These are phyloP conservation scores for Rhodotorula sp. DNA, from an alignment of 1,284 basidiomycete species.

Conservation along the genomic window DNA sequence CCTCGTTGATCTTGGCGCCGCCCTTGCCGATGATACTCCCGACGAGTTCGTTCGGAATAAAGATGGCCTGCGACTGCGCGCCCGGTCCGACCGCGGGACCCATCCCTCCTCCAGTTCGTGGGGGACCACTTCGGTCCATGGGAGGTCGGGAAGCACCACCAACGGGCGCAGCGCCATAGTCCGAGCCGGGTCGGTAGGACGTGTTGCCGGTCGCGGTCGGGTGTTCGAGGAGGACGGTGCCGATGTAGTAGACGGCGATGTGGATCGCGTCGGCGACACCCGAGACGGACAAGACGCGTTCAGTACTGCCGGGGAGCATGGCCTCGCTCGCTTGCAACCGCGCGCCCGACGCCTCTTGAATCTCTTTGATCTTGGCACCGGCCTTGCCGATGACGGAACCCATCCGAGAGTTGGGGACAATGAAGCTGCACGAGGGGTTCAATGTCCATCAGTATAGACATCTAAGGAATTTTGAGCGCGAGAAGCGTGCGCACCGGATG, in stretches of 20 bases:
- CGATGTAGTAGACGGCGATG: slow-evolving; percentile 74
- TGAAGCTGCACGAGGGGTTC: slow-evolving; percentile 57
- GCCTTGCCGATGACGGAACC: slow-evolving; percentile 98
- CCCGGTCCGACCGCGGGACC: slow-evolving; percentile 54
- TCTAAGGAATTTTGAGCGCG: too few relatives aligned
- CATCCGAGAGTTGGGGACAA: slow-evolving; percentile 99
- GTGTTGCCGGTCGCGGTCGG: slow-evolving; percentile 48
- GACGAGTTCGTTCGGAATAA: slow-evolving; percentile 95
- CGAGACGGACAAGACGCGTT: slow-evolving; percentile 94
- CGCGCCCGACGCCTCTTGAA: slow-evolving; percentile 97
- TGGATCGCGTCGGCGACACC: slow-evolving; percentile 99
- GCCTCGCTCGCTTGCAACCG: slow-evolving; percentile 94
- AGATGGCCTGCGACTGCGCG: slow-evolving; percentile 95
- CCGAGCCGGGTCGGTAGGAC: slow-evolving; percentile 48
- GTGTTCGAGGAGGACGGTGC: slow-evolving; percentile 52
- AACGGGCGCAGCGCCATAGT: slow-evolving; percentile 15
- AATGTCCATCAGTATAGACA: too few relatives aligned
- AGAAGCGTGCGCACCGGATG: slow-evolving; percentile 63
- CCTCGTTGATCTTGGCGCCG: slow-evolving; percentile 98
- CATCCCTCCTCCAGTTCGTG: slow-evolving; percentile 30
- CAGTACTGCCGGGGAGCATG: slow-evolving; percentile 98
- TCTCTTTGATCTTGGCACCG: slow-evolving; percentile 98
- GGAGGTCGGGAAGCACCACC: slow-evolving; percentile 7
- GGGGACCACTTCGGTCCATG: slow-evolving; percentile 9
- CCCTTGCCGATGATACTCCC: slow-evolving; percentile 91